Percentiles rank a stretch among this genome's conserved stretches.
Evolutionary conservation across 305 asterid genomes (phyloP).

Genomic region (Solanum hybrid): DNA sequence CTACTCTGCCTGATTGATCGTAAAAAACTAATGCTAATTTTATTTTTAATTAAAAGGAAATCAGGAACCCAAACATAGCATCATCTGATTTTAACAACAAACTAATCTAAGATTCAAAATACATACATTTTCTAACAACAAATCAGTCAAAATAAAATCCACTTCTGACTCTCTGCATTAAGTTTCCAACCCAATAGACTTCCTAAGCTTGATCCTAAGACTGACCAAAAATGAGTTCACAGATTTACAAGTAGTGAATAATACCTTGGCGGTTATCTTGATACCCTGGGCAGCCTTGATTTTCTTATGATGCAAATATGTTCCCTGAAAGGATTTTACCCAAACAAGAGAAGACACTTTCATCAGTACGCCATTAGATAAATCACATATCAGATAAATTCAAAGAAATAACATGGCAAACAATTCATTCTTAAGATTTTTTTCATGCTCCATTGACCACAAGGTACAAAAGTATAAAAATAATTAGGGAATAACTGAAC

Average conservation of each 20-base stretch:
- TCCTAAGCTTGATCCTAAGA: not conserved
- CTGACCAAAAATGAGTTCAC: not conserved
- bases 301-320: slow-evolving; percentile 86
- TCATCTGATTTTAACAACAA: not conserved
- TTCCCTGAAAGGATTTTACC: slow-evolving; percentile 43
- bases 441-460: not conserved
- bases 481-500: not conserved
- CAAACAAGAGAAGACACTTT: not conserved
- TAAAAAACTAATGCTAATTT: not conserved
- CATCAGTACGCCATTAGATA: not conserved
- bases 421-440: not conserved
- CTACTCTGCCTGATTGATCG: not conserved
- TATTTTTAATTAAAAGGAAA: not conserved
- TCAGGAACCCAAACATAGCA: not conserved
- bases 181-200: not conserved
- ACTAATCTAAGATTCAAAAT: not conserved
- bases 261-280: slow-evolving; percentile 93
- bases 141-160: not conserved
- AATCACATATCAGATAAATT: not conserved
- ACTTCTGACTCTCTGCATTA: not conserved
- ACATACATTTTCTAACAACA: not conserved
- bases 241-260: not conserved
- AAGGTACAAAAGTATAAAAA: not conserved
- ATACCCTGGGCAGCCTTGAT: slow-evolving; percentile 99
- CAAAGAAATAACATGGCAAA: not conserved